Evolutionary conservation across 345 rosid species (phyloP), one percentile per base, ranked within the genome.

Genomic region (Lepidium aucheri): DNA sequence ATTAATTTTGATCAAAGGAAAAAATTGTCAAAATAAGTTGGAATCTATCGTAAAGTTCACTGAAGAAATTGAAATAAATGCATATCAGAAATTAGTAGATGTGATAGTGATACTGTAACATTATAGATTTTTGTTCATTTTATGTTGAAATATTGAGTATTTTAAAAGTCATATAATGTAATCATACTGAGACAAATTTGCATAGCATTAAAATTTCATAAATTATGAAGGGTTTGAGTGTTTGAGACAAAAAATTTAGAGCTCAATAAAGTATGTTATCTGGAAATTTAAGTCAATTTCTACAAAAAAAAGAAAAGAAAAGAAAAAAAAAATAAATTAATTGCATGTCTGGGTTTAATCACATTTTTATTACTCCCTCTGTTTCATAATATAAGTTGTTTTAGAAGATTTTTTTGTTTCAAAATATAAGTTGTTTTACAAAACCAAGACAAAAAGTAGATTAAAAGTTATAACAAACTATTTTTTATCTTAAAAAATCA

Each of bases 71-170:
- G 58, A 63, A 54, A 18, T 71, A 53, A 63, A 70, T 70, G 63
- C 34, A 26, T 62, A 62, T 36, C 50, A 62, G 63, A 70, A 26
- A 53, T 24, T 47, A 53, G 40, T 36, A 43, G 62, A 70, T 42
- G 55, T 54, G 69, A 63, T 63, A 30, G 63, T 53, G 63, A 63
- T 70, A 63, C 63, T 61, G 55, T 43, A 51, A 70, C 49, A 22
- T 34, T 39, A 36, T 36, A 16, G 34, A 45, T 32, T 20, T 9
- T 39, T 51, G 26, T 51, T 30, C 10, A n/a, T n/a, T n/a, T n/a
- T n/a, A n/a, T n/a, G n/a, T 8, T 9, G 16, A 41, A 22, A 11
- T 34, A 24, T 52, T 67, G 43, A 41, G 42, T 52, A 33, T 52
- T 52, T 42, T 69, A 40, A 40, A 36, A 8, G 41, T 46, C 22